Evolutionary conservation across 805 yeast species (phyloP).

Genomic region (Clavispora vitiphila): DNA sequence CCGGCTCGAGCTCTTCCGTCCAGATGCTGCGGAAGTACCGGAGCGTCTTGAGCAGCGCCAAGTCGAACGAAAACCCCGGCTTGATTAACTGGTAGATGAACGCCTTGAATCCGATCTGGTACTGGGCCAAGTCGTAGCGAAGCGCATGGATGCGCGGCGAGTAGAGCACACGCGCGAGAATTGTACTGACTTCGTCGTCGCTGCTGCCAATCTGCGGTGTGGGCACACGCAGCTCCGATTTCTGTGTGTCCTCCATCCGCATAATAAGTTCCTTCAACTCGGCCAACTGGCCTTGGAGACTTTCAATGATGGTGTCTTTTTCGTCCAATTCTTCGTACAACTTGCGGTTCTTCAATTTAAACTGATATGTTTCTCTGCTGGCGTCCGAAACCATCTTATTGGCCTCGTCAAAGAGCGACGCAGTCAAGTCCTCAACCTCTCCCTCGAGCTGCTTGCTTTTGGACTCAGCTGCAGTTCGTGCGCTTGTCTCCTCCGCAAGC

Average conservation of each 20-base stretch:
- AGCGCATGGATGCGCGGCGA: slow-evolving; percentile 33
- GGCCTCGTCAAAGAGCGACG: slow-evolving; percentile 76
- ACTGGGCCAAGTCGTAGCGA: slow-evolving; percentile 42
- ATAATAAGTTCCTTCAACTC: slow-evolving; percentile 60
- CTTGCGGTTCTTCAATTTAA: slow-evolving; percentile 54
- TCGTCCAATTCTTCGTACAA: slow-evolving; percentile 54
- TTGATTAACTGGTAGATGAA: slow-evolving; percentile 31
- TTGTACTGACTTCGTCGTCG: slow-evolving; percentile 3
- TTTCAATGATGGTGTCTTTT: slow-evolving; percentile 60
- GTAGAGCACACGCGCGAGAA: slow-evolving; percentile 14
- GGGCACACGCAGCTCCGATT: slow-evolving; percentile 6
- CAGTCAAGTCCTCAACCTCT: slow-evolving; percentile 78
- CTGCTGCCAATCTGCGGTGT: slow-evolving; percentile 10
- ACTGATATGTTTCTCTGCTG: slow-evolving; percentile 57
- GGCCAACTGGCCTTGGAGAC: slow-evolving; percentile 60
- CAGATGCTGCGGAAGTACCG: slow-evolving; percentile 61
- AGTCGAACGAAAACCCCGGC: slow-evolving; percentile 33
- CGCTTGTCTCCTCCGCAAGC: slow-evolving; percentile 25
- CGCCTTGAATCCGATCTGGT: slow-evolving; percentile 39
- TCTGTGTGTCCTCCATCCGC: slow-evolving; percentile 44
- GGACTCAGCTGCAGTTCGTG: slow-evolving; percentile 48
- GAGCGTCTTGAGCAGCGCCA: slow-evolving; percentile 42
- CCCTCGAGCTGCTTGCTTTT: slow-evolving; percentile 57
- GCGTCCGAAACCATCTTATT: slow-evolving; percentile 81
- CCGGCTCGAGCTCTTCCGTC: slow-evolving; percentile 67